phyloP scores from a whole-genome alignment of 2,329 filamentous ascomycete genomes.

The Trichoderma gracile region DNA sequence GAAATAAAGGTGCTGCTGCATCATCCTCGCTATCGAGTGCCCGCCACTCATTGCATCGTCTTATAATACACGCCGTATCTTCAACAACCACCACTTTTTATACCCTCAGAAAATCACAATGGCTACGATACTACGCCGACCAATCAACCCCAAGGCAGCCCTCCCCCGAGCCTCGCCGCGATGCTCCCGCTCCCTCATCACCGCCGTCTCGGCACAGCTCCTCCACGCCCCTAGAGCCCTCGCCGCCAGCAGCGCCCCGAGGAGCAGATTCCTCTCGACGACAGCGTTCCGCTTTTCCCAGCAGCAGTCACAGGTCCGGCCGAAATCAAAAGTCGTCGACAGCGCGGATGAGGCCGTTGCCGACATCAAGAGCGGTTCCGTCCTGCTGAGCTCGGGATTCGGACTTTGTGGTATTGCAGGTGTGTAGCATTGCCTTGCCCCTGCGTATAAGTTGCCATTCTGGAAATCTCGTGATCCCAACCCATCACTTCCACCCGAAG shows the following conservation, averaged over 20 bases:
- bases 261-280: constrained; percentile 12
- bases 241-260: neutral
- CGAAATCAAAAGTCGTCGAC: constrained; percentile 50
- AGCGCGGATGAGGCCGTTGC: constrained; percentile 68
- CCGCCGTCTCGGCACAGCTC: neutral
- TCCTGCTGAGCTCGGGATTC: constrained; percentile 75
- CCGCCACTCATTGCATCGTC: no score
- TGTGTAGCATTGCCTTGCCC: constrained; percentile 37
- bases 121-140: constrained; percentile 15
- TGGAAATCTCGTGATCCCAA: neutral
- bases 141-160: constrained; percentile 14
- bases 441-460: neutral
- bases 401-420: constrained; percentile 77
- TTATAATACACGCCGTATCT: no score
- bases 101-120: no score
- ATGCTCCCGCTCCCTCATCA: neutral
- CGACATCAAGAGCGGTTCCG: constrained; percentile 69
- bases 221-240: neutral
- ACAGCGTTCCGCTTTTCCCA: constrained; percentile 12
- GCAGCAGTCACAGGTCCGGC: constrained; percentile 29
- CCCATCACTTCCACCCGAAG: no score
- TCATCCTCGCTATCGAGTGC: no score
- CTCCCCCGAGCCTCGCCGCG: neutral
- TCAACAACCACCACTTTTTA: no score
- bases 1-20: no score